Conservation (phyloP, 2,329 filamentous ascomycete species). For the Penicillium sp. region DNA sequence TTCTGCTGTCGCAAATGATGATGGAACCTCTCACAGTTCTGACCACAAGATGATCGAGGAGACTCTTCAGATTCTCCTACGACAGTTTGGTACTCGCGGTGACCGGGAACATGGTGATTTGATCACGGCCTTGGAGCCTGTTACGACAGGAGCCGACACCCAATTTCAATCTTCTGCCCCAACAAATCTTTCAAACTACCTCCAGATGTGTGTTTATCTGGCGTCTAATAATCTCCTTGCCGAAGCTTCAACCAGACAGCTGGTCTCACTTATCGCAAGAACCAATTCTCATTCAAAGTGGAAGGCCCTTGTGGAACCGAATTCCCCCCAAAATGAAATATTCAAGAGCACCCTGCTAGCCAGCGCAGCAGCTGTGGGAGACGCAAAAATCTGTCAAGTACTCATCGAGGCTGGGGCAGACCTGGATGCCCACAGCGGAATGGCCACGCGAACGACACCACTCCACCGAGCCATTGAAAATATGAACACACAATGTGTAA, state of each 20-base stretch:
- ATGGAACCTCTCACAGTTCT: not conserved
- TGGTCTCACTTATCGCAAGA: not conserved
- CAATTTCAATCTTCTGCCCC: not conserved
- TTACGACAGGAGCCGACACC: not conserved
- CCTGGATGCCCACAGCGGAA: not conserved
- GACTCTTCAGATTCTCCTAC: not conserved
- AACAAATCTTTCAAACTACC: not conserved
- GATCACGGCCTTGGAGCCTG: not conserved
- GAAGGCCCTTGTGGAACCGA: not conserved
- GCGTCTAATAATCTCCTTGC: not conserved
- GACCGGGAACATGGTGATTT: too few relatives aligned
- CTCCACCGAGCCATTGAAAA: not conserved
- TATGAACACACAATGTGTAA: not conserved
- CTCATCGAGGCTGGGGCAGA: not conserved
- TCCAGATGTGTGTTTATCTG: not conserved
- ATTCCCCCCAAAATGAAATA: not conserved
- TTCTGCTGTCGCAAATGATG: not conserved
- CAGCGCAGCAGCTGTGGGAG: not conserved
- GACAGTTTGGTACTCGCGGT: not conserved
- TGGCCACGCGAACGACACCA: not conserved
- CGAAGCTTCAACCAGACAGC: not conserved
- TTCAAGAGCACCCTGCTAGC: not conserved
- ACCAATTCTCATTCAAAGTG: not conserved
- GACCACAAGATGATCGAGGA: not conserved
- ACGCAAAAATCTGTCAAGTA: not conserved